Evolutionary conservation across 2,329 filamentous ascomycete genomes (phyloP).

Genomic region (Penicillium italicum): DNA sequence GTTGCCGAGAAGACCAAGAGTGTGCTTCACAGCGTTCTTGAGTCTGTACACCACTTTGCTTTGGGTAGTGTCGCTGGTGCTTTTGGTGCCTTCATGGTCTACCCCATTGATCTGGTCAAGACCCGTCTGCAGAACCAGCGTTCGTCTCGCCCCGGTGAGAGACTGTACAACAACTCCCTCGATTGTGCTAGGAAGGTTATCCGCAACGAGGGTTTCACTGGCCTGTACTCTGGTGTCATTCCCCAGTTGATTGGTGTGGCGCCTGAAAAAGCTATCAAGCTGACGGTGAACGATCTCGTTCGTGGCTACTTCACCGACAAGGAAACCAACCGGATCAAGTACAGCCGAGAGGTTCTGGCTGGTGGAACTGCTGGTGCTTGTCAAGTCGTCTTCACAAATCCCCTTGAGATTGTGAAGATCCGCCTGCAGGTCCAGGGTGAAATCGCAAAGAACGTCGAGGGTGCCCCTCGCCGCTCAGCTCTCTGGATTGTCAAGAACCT

Average conservation of each 20-base stretch:
- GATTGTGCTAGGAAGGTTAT: conserved; percentile 94
- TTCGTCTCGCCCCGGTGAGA: conserved; percentile 72
- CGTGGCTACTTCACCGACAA: conserved; percentile 70
- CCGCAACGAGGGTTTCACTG: conserved; percentile 82
- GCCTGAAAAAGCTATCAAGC: conserved; percentile 99
- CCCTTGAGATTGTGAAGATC: conserved; percentile 98
- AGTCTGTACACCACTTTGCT: conserved; percentile 84
- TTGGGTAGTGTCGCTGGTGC: conserved; percentile 88
- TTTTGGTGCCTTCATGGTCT: conserved; percentile 99
- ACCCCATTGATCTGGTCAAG: conserved; percentile 98
- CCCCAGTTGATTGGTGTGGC: conserved; percentile 96
- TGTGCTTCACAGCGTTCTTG: conserved; percentile 62
- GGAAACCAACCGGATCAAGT: conserved; percentile 68
- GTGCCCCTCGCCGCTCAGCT: conserved; percentile 80
- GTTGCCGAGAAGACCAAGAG: conserved; percentile 55
- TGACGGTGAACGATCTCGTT: conserved; percentile 95
- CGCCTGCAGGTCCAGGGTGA: conserved; percentile 96
- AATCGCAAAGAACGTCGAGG: conserved; percentile 80
- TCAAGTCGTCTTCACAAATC: conserved; percentile 98
- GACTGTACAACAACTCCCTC: conserved; percentile 93
- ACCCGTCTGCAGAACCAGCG: conserved; percentile 98
- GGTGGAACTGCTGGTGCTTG: conserved; percentile 88
- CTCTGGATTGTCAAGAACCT: conserved; percentile 98
- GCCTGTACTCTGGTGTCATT: conserved; percentile 89
- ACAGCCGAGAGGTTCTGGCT: conserved; percentile 72